phyloP scores from a whole-genome alignment of 169 alveolate genomes.

The Cryptosporidium muris region DNA sequence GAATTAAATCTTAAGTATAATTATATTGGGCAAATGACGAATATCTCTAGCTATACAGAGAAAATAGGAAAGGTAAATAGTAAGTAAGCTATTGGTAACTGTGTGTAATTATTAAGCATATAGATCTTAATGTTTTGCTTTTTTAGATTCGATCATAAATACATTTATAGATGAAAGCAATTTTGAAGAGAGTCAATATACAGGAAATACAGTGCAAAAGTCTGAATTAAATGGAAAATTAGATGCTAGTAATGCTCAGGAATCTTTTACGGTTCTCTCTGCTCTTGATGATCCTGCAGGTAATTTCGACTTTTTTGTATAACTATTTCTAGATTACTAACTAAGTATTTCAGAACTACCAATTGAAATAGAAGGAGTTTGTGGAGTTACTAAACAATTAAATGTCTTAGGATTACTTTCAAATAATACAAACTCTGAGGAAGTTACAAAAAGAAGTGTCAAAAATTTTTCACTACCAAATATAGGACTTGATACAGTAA shows the following conservation, averaged over 20 bases:
- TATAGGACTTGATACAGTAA: conserved; percentile 32
- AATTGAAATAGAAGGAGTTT: conserved; percentile 4
- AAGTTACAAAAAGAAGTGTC: not conserved
- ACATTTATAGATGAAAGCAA: conserved; percentile 38
- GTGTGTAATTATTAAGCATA: not conserved
- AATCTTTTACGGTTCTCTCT: conserved; percentile 34
- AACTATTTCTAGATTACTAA: not conserved
- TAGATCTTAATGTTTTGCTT: not conserved
- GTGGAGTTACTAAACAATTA: not conserved
- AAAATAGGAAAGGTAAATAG: too few species aligned
- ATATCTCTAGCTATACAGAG: too few species aligned
- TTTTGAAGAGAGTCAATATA: not conserved
- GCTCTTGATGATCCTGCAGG: conserved; percentile 67
- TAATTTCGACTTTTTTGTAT: not conserved
- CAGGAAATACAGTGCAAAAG: not conserved
- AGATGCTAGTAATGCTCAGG: conserved; percentile 26
- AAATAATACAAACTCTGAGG: not conserved
- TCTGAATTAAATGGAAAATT: not conserved
- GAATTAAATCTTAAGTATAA: too few species aligned
- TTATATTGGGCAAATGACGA: too few species aligned
- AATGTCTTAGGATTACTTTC: conserved; percentile 24
- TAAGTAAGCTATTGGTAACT: not conserved
- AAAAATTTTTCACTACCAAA: not conserved
- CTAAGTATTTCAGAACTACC: conserved; percentile 17
- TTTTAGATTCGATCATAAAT: conserved; percentile 59